Evolutionary conservation across 2,329 filamentous ascomycete genomes (phyloP), one percentile per base, ranked within the genome.

Genomic region (Aspergillus caelatus): DNA sequence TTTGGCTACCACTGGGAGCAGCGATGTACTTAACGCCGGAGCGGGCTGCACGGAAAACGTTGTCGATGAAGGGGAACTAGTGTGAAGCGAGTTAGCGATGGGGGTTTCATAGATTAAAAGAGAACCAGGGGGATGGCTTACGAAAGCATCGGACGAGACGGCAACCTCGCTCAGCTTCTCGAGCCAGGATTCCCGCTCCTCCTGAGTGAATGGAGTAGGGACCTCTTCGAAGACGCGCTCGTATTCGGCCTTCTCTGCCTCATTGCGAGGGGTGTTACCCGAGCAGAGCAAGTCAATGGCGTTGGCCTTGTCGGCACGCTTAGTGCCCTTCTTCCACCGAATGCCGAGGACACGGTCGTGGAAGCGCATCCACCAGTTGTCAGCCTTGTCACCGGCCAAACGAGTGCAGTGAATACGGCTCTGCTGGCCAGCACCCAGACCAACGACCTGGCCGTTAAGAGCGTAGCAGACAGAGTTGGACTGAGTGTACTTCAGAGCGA

Each of bases 351-450:
- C 92, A 59, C 92, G 90, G 71, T 92, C 90, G 84, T 97, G 92
- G 88, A 98, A 98, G 74, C 95, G 91, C 85, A 99, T 91, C 95
- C 94, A 99, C 94, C 94, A 98, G 85, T 96, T 97, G 81, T 99
- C 95, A 56, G 94, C 93, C 86, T 99, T 99, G 84, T 98, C 94
- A 65, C 95, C 95, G 12, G 95, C 95, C 58, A 99, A 88, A 69
- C 95, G 91, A 48, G 95, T 99, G 88, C 95, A 99, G 86, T 99
- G 95, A 72, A 99, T 99, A 71, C 95, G 91, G 66, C 92, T 96
- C 83, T 99, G 95, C 81, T 99, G 95, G 65, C 95, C 95, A 61
- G 95, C 95, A 69, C 95, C 95, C 61, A 99, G 89, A 69, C 95
- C 95, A 71, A 99, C 86, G 72, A 98, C 87, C 81, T 98, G 95